Conservation (phyloP, 2,329 filamentous ascomycete species). For the Dactylellina drechsleri region DNA sequence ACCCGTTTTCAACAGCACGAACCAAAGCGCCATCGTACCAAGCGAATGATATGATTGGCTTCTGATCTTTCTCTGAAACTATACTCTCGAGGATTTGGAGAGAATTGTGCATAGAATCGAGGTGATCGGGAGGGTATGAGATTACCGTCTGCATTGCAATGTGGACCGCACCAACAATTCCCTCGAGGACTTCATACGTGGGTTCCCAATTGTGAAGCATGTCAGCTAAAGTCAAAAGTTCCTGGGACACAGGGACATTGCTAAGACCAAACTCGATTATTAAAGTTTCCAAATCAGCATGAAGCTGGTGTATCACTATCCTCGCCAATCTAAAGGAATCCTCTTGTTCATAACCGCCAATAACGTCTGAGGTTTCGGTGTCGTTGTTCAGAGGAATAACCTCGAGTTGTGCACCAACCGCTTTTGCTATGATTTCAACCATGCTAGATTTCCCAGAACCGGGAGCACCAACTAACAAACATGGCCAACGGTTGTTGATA, state of each 20-base stretch:
- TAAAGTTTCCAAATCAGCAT: slow-evolving; percentile 56
- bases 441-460: slow-evolving; percentile 87
- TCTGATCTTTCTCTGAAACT: slow-evolving; percentile 18
- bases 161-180: not conserved
- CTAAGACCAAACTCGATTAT: slow-evolving; percentile 26
- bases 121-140: not conserved
- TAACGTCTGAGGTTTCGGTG: slow-evolving; percentile 94
- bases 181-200: slow-evolving; percentile 20
- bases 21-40: slow-evolving; percentile 96
- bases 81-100: slow-evolving; percentile 16
- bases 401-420: slow-evolving; percentile 78
- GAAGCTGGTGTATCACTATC: slow-evolving; percentile 68
- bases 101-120: slow-evolving; percentile 2
- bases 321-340: slow-evolving; percentile 80
- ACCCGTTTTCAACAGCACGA: slow-evolving; percentile 82
- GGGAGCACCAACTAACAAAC: slow-evolving; percentile 84
- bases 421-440: slow-evolving; percentile 80
- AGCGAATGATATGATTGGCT: slow-evolving; percentile 76
- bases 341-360: slow-evolving; percentile 95
- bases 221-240: slow-evolving; percentile 19
- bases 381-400: slow-evolving; percentile 93
- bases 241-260: not conserved
- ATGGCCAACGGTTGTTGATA: slow-evolving; percentile 85
- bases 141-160: not conserved
- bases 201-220: slow-evolving; percentile 33